A percentile compares a stretch with the other conserved stretches of the same genome.
Conservation (phyloP, 2,329 filamentous ascomycete genomes). For the Colletotrichum filicis region DNA sequence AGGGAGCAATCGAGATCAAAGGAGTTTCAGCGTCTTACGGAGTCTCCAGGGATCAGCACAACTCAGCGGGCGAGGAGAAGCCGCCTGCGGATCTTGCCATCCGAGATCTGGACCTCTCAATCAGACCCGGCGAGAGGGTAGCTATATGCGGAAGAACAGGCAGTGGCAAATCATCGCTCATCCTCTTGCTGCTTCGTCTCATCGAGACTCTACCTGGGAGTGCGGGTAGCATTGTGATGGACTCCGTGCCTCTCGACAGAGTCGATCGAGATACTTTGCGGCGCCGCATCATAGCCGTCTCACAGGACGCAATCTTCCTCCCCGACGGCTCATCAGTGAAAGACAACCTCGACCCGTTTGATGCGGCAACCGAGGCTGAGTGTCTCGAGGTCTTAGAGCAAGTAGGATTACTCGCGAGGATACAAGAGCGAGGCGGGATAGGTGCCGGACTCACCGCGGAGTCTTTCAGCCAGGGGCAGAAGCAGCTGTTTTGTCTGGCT, state of each 20-base stretch:
- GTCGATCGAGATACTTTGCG: conserved; percentile 57
- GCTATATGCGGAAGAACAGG: conserved; percentile 51
- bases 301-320: conserved; percentile 65
- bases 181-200: conserved; percentile 53
- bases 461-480: conserved; percentile 67
- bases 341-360: conserved; percentile 55
- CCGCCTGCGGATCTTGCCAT: conserved; percentile 39
- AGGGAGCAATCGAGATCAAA: conserved; percentile 43
- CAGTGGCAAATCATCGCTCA: conserved; percentile 56
- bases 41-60: neutral
- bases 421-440: conserved; percentile 48
- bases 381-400: conserved; percentile 49
- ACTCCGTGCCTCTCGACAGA: conserved; percentile 47
- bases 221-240: conserved; percentile 51
- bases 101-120: conserved; percentile 41
- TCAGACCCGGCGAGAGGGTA: conserved; percentile 46
- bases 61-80: neutral
- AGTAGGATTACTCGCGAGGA: conserved; percentile 46
- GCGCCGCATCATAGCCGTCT: conserved; percentile 60
- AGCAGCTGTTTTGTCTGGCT: conserved; percentile 72
- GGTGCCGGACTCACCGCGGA: conserved; percentile 54
- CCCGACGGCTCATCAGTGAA: conserved; percentile 53
- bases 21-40: conserved; percentile 48
- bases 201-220: conserved; percentile 49
- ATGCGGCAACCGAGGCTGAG: conserved; percentile 43